Evolutionary conservation across 805 yeast species (phyloP).

Genomic region (Pichia sporocuriosa): DNA sequence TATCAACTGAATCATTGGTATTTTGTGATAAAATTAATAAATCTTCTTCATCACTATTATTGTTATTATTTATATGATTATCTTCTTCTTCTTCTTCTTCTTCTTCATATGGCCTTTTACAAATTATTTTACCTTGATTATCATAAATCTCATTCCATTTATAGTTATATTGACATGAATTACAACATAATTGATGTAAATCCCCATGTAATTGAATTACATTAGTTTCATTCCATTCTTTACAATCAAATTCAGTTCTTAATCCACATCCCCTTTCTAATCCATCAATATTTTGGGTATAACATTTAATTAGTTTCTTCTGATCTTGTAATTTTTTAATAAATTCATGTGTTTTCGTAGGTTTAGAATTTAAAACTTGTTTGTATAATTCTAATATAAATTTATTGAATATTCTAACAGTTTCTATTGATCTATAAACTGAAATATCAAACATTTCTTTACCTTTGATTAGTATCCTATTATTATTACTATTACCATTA

Average conservation of each 20-base stretch:
- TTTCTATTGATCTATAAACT: slow-evolving; percentile 59
- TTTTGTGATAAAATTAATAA: slow-evolving; percentile 6
- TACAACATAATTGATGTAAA: slow-evolving; percentile 68
- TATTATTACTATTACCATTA: no score
- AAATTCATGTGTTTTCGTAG: slow-evolving; percentile 81
- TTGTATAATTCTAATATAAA: slow-evolving; percentile 78
- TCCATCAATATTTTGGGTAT: slow-evolving; percentile 93
- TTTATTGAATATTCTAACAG: slow-evolving; percentile 70
- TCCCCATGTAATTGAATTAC: slow-evolving; percentile 93
- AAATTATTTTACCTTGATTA: slow-evolving; percentile 29
- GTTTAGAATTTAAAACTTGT: slow-evolving; percentile 57
- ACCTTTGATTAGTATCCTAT: slow-evolving; percentile 68
- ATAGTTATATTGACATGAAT: slow-evolving; percentile 52
- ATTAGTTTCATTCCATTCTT: slow-evolving; percentile 55
- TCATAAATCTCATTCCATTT: slow-evolving; percentile 47
- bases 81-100: background rate
- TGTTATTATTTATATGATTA: no score
- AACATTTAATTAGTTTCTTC: slow-evolving; percentile 71
- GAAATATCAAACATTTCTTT: slow-evolving; percentile 88
- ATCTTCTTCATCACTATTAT: no score
- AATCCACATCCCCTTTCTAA: slow-evolving; percentile 64
- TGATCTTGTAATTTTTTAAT: slow-evolving; percentile 53
- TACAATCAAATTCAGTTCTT: slow-evolving; percentile 46
- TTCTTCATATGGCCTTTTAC: background rate
- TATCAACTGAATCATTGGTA: background rate